These are phyloP conservation scores for Myriangium duriaei DNA, from an alignment of 2,329 filamentous ascomycete species.

Conservation along the genomic window DNA sequence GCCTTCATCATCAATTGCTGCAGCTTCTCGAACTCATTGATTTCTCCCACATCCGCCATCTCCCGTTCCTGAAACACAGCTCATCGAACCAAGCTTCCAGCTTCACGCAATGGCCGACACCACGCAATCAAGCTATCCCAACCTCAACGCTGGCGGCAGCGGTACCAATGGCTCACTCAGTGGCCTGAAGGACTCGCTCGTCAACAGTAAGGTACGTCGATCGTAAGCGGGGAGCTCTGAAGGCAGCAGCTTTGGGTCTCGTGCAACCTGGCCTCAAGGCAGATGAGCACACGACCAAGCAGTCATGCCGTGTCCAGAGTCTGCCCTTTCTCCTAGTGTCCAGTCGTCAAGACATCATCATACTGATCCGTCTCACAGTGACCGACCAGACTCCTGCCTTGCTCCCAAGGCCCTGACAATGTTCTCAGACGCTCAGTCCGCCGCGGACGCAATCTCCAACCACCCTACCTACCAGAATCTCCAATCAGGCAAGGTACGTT, in stretches of 20 bases:
- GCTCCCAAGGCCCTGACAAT: too few relatives aligned
- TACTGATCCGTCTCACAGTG: neutral
- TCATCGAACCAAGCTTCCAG: conserved; percentile 1
- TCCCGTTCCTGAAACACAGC: neutral
- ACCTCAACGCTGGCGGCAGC: conserved; percentile 9
- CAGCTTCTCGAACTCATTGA: neutral
- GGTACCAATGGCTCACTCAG: conserved; percentile 4
- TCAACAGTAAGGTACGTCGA: conserved; percentile 32
- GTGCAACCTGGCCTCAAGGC: neutral
- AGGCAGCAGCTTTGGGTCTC: conserved; percentile 5
- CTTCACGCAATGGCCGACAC: conserved; percentile 10
- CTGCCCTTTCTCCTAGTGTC: too few relatives aligned
- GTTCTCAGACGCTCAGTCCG: conserved; percentile 33
- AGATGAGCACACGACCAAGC: too few relatives aligned
- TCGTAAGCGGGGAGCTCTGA: conserved; percentile 24
- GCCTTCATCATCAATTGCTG: neutral
- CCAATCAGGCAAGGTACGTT: conserved; percentile 32
- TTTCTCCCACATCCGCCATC: neutral
- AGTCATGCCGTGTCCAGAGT: too few relatives aligned
- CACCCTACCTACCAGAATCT: conserved; percentile 38
- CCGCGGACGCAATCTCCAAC: conserved; percentile 36
- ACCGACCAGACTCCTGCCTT: conserved; percentile 21
- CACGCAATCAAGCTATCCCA: conserved; percentile 11
- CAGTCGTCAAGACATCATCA: neutral
- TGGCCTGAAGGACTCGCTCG: conserved; percentile 23